These are phyloP conservation scores for Apiospora sp. DNA, from an alignment of 2,329 filamentous ascomycete species.

Conservation along the genomic window DNA sequence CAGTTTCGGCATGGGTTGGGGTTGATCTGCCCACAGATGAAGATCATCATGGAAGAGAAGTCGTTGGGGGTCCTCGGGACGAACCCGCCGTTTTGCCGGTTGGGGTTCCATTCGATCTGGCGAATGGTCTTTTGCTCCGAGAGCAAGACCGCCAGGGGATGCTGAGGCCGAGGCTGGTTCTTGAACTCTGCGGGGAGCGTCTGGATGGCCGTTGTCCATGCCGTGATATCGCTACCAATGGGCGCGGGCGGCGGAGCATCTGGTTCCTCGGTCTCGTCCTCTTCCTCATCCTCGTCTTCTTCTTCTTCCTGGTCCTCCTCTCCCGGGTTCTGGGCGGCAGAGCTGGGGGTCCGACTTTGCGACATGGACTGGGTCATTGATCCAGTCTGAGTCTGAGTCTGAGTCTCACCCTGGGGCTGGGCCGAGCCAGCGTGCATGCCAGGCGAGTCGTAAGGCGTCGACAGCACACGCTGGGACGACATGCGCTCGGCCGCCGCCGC, in stretches of 20 bases:
- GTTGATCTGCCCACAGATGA: constrained; percentile 39
- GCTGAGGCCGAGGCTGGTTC: constrained; percentile 28
- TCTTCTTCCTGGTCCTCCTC: not conserved
- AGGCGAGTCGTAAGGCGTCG: not conserved
- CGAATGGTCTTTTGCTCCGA: constrained; percentile 35
- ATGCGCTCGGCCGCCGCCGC: not conserved
- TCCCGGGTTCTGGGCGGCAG: not conserved
- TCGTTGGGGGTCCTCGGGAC: constrained; percentile 37
- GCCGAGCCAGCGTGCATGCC: not conserved
- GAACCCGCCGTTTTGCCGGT: constrained; percentile 38
- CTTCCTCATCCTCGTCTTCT: not conserved
- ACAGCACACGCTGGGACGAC: not conserved
- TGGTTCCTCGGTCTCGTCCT: not conserved
- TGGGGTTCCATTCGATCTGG: constrained; percentile 39
- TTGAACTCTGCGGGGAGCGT: constrained; percentile 35
- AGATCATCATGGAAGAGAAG: constrained; percentile 41
- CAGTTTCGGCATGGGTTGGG: constrained; percentile 41
- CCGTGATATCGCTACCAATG: constrained; percentile 33
- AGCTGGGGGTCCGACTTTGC: not conserved
- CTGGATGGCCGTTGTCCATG: constrained; percentile 36
- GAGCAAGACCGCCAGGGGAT: constrained; percentile 37
- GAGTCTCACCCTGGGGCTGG: not conserved
- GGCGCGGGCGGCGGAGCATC: not conserved
- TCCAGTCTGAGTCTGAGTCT: not conserved
- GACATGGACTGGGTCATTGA: constrained; percentile 3